Evolutionary conservation across 495 filamentous ascomycete genomes (phyloP), one percentile per base, ranked within the genome.

Genomic region (Coniosporium apollinis): DNA sequence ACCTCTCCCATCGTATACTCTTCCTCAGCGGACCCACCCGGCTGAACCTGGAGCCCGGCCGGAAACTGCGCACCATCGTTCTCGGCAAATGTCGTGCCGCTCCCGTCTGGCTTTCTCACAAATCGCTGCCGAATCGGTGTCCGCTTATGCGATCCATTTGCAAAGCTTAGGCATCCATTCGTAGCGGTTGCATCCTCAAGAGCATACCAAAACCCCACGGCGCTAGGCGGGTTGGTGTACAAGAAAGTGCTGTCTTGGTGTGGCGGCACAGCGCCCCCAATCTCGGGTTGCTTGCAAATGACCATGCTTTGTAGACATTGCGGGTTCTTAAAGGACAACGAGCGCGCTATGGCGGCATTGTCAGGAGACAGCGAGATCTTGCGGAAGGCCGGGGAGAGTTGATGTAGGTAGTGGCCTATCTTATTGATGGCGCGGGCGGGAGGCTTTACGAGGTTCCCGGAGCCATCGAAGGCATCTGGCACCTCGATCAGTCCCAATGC

Each of bases 241-340:
- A 97, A 42, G 47, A 96, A 97, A 9, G 84, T 82, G 34, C 67
- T 78, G 57, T 96, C 89, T 52, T 91, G 86, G 54, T 97, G 89
- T 11, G 79, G 66, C 2, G 71, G 81, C 24, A 94, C 89, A 0
- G 74, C 72, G 11, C 79, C 89, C 16, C 89, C 89, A 22, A 97
- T 96, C 52, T 85, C 80, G 5, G 89, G 87, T 57, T 94, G 89
- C 52, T 97, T 97, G 68, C 82, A 92, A 43, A 97, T 97, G 5
- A 94, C 67, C 89, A 97, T 97, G 47, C 78, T 85, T 62, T 97
- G 89, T 39, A 97, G 62, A 1, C 79, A 66, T 22, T 62, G 58
- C 0, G 89, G 84, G 48, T 89, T 76, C 0, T 36, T 38, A 57
- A 92, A 94, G 1, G 76, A 73, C 9, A 97, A 58, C 1, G 63